These are phyloP conservation scores for Brettanomyces naardenensis DNA, from an alignment of 805 yeast genomes.

Conservation along the genomic window DNA sequence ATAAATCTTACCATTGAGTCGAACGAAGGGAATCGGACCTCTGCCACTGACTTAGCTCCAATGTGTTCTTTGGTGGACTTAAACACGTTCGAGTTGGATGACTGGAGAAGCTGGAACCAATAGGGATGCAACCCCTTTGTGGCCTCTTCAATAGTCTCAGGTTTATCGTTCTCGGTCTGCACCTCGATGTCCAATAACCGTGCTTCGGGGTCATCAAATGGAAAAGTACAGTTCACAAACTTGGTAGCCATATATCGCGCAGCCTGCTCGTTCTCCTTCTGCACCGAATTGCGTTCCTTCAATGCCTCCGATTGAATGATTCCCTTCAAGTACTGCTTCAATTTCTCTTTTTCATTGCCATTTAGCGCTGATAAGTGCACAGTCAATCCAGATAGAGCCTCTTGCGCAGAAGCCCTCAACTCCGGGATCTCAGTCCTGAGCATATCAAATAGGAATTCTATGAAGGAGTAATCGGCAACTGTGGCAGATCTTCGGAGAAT, in stretches of 20 bases:
- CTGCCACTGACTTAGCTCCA: slow-evolving; percentile 7
- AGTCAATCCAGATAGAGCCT: slow-evolving; percentile 54
- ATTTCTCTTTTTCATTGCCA: slow-evolving; percentile 27
- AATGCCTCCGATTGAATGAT: slow-evolving; percentile 13
- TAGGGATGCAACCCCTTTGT: slow-evolving; percentile 74
- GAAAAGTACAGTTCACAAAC: slow-evolving; percentile 53
- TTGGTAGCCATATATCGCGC: slow-evolving; percentile 60
- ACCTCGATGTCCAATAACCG: slow-evolving; percentile 59
- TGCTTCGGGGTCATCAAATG: slow-evolving; percentile 61
- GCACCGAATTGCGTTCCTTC: slow-evolving; percentile 19
- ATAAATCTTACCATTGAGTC: slow-evolving; percentile 28
- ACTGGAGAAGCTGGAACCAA: slow-evolving; percentile 53
- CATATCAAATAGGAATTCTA: slow-evolving; percentile 66
- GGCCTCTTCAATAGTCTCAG: slow-evolving; percentile 78
- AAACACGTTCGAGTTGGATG: slow-evolving; percentile 36
- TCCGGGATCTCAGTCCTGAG: slow-evolving; percentile 57
- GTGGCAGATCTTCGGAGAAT: slow-evolving; percentile 41
- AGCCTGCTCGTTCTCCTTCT: slow-evolving; percentile 16
- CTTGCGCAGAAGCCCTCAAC: slow-evolving; percentile 61
- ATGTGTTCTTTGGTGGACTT: slow-evolving; percentile 27
- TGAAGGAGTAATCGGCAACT: slow-evolving; percentile 39
- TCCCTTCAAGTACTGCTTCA: slow-evolving; percentile 30
- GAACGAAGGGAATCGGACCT: slow-evolving; percentile 48
- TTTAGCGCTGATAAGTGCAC: slow-evolving; percentile 38
- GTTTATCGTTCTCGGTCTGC: slow-evolving; percentile 44